Percentiles rank a stretch among this genome's conserved stretches.
Evolutionary conservation across 306 rosid genomes (phyloP).

Genomic region (Fragaria nilgerrensis): DNA sequence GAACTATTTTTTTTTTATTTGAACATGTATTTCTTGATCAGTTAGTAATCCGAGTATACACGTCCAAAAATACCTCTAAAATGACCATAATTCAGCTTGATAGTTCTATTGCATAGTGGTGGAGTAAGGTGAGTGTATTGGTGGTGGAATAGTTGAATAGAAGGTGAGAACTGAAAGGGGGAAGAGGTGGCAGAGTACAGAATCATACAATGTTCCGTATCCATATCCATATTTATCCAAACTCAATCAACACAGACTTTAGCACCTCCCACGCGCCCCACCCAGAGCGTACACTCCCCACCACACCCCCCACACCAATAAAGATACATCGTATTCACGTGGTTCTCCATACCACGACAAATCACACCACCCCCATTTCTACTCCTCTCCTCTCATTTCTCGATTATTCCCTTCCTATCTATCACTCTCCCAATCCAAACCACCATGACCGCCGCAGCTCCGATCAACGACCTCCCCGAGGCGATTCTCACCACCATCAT

Average conservation of each 20-base stretch:
- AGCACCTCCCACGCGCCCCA: slow-evolving; percentile 15
- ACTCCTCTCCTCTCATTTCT: not conserved
- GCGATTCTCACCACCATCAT: slow-evolving; percentile 53
- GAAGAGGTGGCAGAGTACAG: not conserved
- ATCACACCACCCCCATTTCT: not conserved
- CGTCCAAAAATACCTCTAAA: no score
- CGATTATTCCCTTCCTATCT: not conserved
- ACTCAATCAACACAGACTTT: not conserved
- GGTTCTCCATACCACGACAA: slow-evolving; percentile 38
- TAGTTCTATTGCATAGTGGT: no score
- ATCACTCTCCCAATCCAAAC: not conserved
- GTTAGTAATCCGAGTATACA: no score
- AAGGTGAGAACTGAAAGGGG: no score
- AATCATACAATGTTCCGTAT: not conserved
- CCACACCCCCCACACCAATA: not conserved
- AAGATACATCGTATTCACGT: slow-evolving; percentile 37
- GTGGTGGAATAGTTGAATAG: no score
- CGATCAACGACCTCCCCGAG: slow-evolving; percentile 63
- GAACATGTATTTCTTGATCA: no score
- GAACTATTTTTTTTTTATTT: no score
- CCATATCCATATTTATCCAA: slow-evolving; percentile 6
- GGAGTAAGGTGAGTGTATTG: no score
- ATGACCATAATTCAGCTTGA: no score
- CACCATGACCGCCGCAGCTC: not conserved
- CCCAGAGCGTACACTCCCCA: not conserved